phyloP scores from a whole-genome alignment of 2,329 filamentous ascomycete genomes.

The Pseudocercospora vitis region DNA sequence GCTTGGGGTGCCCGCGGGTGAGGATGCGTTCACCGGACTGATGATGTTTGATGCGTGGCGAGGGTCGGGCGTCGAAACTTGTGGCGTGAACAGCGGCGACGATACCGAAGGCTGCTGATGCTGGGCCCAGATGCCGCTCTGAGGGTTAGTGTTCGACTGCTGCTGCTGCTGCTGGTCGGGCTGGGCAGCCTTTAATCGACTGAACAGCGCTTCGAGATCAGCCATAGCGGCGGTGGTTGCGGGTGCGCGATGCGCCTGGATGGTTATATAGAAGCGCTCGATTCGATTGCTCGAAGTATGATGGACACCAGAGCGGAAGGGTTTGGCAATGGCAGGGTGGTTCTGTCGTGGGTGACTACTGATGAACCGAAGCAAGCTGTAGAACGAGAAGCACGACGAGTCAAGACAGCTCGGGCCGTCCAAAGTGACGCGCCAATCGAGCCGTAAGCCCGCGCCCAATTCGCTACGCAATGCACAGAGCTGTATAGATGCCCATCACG shows the following conservation, averaged over 20 bases:
- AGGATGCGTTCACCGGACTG: constrained; percentile 55
- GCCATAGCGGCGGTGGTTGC: constrained; percentile 37
- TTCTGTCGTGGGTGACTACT: too few relatives aligned
- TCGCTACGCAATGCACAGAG: too few relatives aligned
- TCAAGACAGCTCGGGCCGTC: too few relatives aligned
- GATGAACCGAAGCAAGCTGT: too few relatives aligned
- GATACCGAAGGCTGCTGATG: constrained; percentile 60
- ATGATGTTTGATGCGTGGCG: constrained; percentile 59
- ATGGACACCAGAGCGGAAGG: constrained; percentile 4
- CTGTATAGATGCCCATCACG: neutral
- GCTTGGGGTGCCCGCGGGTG: constrained; percentile 41
- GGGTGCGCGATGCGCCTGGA: constrained; percentile 19
- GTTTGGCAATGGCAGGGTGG: constrained; percentile 10
- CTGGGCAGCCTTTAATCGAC: constrained; percentile 41
- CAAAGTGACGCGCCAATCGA: too few relatives aligned
- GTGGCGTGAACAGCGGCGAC: constrained; percentile 59
- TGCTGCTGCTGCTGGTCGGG: constrained; percentile 43
- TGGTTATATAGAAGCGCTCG: constrained; percentile 2
- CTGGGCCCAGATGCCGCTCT: constrained; percentile 37
- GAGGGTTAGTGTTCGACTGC: constrained; percentile 42
- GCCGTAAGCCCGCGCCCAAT: too few relatives aligned
- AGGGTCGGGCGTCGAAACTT: constrained; percentile 54
- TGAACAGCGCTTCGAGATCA: constrained; percentile 48
- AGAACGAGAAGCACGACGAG: too few relatives aligned
- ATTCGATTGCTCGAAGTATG: constrained; percentile 2